Evolutionary conservation across 1,284 basidiomycete genomes (phyloP).

Genomic region (Phaffia rhodozyma): DNA sequence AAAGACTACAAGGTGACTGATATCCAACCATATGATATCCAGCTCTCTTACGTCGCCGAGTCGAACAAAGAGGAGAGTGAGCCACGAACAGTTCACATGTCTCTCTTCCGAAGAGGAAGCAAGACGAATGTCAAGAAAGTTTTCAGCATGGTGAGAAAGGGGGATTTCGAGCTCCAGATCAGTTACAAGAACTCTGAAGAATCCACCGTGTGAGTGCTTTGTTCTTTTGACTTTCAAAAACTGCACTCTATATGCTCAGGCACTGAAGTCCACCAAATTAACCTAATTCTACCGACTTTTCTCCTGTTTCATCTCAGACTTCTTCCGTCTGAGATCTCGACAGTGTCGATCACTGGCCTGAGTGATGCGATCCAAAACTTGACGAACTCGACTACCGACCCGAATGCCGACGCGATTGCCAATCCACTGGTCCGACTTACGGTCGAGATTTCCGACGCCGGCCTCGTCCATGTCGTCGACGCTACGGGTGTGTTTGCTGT

Average conservation of each 20-base stretch:
- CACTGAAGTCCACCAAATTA: not conserved
- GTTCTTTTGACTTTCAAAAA: conserved; percentile 4
- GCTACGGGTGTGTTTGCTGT: conserved; percentile 62
- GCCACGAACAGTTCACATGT: conserved; percentile 55
- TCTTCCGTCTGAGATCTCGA: conserved; percentile 54
- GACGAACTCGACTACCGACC: conserved; percentile 52
- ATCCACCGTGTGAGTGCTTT: conserved; percentile 42
- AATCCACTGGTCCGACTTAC: conserved; percentile 44
- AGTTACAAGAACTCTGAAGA: conserved; percentile 48
- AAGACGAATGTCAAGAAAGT: conserved; percentile 70
- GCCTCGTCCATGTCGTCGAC: conserved; percentile 48
- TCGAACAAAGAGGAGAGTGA: conserved; percentile 25
- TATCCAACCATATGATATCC: conserved; percentile 55
- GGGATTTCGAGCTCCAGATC: conserved; percentile 61
- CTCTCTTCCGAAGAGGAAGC: conserved; percentile 61
- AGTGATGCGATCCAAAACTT: conserved; percentile 58
- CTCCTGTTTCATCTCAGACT: conserved; percentile 31
- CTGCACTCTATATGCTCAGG: not conserved
- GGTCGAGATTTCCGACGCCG: conserved; percentile 65
- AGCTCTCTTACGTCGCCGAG: conserved; percentile 60
- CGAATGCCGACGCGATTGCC: conserved; percentile 54
- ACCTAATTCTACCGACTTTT: conserved; percentile 7
- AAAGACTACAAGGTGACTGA: conserved; percentile 84
- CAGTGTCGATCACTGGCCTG: conserved; percentile 55
- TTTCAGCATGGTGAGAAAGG: conserved; percentile 63